Percentiles rank a stretch among this genome's conserved stretches.
phyloP scores from a whole-genome alignment of 768 basidiomycete species.

The Lanmaoa pseudosensibilis region DNA sequence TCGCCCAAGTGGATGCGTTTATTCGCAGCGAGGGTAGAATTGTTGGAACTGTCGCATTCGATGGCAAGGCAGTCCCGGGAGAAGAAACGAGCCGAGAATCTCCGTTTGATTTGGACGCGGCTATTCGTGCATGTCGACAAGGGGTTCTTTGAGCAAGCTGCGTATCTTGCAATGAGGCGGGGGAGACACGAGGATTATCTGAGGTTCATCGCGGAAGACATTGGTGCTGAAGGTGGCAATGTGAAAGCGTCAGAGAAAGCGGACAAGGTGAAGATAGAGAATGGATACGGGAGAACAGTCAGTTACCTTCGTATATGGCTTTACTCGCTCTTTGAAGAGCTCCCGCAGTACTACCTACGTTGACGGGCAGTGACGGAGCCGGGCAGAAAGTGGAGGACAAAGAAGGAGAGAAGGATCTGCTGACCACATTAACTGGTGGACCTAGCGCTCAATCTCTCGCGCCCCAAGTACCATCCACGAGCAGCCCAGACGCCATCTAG shows the following conservation, averaged over 20 bases:
- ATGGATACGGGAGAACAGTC: slow-evolving; percentile 69
- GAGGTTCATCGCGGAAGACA: slow-evolving; percentile 92
- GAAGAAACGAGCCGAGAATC: slow-evolving; percentile 64
- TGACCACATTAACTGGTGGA: slow-evolving; percentile 25
- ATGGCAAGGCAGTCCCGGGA: slow-evolving; percentile 22
- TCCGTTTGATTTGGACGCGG: slow-evolving; percentile 96
- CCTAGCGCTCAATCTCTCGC: slow-evolving; percentile 19
- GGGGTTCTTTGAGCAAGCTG: slow-evolving; percentile 93
- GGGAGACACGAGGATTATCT: slow-evolving; percentile 91
- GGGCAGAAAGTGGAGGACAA: slow-evolving; percentile 20
- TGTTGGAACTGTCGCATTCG: slow-evolving; percentile 21
- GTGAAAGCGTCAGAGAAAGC: slow-evolving; percentile 12
- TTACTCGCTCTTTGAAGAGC: slow-evolving; percentile 74
- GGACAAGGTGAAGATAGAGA: slow-evolving; percentile 38
- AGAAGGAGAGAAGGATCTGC: slow-evolving; percentile 20
- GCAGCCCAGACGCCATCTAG: slow-evolving; percentile 39
- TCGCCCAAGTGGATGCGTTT: slow-evolving; percentile 83
- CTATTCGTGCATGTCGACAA: slow-evolving; percentile 96
- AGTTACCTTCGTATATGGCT: slow-evolving; percentile 80
- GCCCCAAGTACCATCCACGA: slow-evolving; percentile 6
- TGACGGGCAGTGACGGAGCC: slow-evolving; percentile 34
- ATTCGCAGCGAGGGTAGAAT: slow-evolving; percentile 81
- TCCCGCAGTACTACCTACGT: slow-evolving; percentile 41
- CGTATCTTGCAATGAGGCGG: slow-evolving; percentile 92
- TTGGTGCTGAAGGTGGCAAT: slow-evolving; percentile 37